phyloP scores from a whole-genome alignment of 1,284 basidiomycete genomes.

The Heterobasidion parviporum region DNA sequence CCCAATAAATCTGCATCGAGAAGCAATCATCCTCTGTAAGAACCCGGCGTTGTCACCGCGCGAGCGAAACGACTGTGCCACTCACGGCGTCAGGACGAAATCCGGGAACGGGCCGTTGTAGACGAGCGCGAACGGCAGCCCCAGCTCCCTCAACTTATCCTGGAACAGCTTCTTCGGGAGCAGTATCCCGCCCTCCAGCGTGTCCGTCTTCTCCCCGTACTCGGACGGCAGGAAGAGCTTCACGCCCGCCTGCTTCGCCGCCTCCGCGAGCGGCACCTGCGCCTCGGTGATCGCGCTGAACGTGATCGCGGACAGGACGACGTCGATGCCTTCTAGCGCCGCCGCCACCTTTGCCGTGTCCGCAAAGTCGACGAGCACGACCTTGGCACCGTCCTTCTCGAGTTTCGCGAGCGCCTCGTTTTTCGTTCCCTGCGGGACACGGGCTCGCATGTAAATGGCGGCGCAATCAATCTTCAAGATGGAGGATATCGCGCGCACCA shows the following conservation, averaged over 20 bases:
- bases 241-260: conserved; percentile 9
- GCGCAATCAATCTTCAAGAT: no score
- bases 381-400: background rate
- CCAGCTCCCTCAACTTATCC: conserved; percentile 2
- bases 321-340: conserved; percentile 5
- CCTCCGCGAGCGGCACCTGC: conserved; percentile 4
- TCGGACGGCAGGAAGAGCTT: conserved; percentile 10
- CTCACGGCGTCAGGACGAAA: conserved; percentile 5
- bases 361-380: conserved; percentile 5
- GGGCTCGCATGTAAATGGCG: no score
- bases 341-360: conserved; percentile 3
- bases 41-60: background rate
- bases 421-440: background rate
- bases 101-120: conserved; percentile 7
- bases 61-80: background rate
- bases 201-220: conserved; percentile 1
- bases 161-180: background rate
- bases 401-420: background rate
- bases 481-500: background rate
- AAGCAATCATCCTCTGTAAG: background rate
- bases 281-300: background rate
- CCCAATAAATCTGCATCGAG: background rate
- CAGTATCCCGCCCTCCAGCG: background rate
- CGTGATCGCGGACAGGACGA: conserved; percentile 6
- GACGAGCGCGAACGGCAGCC: conserved; percentile 4